Evolutionary conservation across 495 filamentous ascomycete species (phyloP).

Genomic region (Rhizodiscina lignyota): DNA sequence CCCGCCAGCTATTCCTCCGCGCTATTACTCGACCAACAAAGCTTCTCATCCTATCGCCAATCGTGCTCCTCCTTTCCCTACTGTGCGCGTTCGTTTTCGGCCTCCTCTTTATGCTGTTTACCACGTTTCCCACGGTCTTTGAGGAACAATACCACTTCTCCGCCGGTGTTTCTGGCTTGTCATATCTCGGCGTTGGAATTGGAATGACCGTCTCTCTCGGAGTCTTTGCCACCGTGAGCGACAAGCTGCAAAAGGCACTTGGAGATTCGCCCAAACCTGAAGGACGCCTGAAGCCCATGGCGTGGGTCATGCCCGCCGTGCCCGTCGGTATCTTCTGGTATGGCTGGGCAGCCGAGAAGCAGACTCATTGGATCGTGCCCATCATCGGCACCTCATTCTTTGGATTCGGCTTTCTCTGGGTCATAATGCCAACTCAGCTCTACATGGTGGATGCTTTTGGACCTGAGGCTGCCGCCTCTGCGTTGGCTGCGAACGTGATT

Average conservation of each 20-base stretch:
- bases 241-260: constrained; percentile 10
- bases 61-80: constrained; percentile 9
- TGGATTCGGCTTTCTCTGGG: constrained; percentile 33
- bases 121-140: constrained; percentile 28
- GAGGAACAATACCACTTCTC: constrained; percentile 24
- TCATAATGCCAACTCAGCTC: constrained; percentile 16
- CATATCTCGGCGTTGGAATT: constrained; percentile 48
- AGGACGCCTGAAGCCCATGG: constrained; percentile 17
- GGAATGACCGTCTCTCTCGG: constrained; percentile 25
- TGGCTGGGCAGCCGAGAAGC: constrained; percentile 51
- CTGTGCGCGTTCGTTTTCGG: constrained; percentile 50
- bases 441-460: constrained; percentile 28
- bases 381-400: constrained; percentile 39
- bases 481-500: constrained; percentile 34
- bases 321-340: constrained; percentile 46
- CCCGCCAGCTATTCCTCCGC: not conserved
- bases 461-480: constrained; percentile 15
- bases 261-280: not conserved
- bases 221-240: constrained; percentile 24
- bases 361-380: constrained; percentile 47
- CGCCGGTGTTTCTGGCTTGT: constrained; percentile 44
- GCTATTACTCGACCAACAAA: constrained; percentile 12
- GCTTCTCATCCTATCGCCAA: not conserved
- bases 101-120: constrained; percentile 54
- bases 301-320: constrained; percentile 7